Conservation (phyloP, 352 stramenopile genomes). For the Globisporangium carolinianum region DNA sequence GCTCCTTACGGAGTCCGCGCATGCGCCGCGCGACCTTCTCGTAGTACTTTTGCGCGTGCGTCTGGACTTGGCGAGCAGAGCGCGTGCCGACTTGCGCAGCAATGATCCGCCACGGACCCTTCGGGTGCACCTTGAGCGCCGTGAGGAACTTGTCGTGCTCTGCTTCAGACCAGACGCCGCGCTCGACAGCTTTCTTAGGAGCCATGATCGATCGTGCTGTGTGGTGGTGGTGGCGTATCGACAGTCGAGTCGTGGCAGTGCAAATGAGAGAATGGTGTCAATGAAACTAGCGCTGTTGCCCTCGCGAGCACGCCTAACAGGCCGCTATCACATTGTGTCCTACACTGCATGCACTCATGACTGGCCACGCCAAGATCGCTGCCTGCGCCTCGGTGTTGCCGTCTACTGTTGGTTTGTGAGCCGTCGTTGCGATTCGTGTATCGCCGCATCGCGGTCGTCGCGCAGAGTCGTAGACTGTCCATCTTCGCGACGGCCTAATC, state of each 20-base stretch:
- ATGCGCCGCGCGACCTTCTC: conserved; percentile 61
- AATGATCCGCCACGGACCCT: conserved; percentile 22
- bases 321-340: neutral
- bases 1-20: conserved; percentile 52
- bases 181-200: neutral
- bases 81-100: conserved; percentile 21
- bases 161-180: conserved; percentile 25
- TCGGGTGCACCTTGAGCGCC: conserved; percentile 16
- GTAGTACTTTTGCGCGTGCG: conserved; percentile 46
- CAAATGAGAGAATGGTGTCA: no score
- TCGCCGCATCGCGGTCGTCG: no score
- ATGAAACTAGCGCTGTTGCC: no score
- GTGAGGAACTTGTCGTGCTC: conserved; percentile 26
- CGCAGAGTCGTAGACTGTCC: no score
- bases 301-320: no score
- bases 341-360: neutral
- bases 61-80: conserved; percentile 57
- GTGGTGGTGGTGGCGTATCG: neutral
- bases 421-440: no score
- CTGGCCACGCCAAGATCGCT: neutral
- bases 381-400: no score
- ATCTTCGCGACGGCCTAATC: neutral
- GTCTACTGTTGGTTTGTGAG: no score
- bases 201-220: neutral
- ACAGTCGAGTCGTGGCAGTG: neutral